These are phyloP conservation scores for Exophiala sp. DNA, from an alignment of 2,329 filamentous ascomycete species.

Conservation along the genomic window DNA sequence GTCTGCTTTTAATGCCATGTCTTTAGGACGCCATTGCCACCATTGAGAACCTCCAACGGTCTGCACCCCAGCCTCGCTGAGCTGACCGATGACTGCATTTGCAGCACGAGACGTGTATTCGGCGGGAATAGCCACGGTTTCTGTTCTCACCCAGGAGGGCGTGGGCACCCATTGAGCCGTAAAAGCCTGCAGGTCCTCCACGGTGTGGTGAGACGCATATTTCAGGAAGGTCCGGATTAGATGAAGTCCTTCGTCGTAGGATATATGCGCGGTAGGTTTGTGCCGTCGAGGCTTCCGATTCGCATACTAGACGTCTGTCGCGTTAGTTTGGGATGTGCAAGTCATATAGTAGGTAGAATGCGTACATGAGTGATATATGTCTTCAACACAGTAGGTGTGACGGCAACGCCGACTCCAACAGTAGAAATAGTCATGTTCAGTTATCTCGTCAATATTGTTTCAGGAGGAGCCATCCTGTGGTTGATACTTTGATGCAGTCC, in stretches of 20 bases:
- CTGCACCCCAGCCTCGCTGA: constrained; percentile 69
- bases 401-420: constrained; percentile 70
- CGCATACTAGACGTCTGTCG: constrained; percentile 58
- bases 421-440: constrained; percentile 65
- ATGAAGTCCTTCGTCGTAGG: constrained; percentile 87
- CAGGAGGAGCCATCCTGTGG: not conserved
- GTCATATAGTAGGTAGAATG: constrained; percentile 20
- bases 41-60: constrained; percentile 74
- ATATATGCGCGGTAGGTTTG: constrained; percentile 82
- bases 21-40: constrained; percentile 80
- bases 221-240: constrained; percentile 79
- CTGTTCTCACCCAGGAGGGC: constrained; percentile 78
- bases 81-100: constrained; percentile 60
- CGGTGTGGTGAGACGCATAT: constrained; percentile 79
- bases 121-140: constrained; percentile 60
- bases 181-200: constrained; percentile 90
- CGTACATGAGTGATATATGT: constrained; percentile 81
- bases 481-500: too few species aligned
- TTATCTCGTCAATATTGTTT: not conserved
- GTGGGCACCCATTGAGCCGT: constrained; percentile 87
- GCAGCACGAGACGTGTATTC: constrained; percentile 63
- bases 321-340: constrained; percentile 1
- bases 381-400: constrained; percentile 80
- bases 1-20: constrained; percentile 66
- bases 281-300: constrained; percentile 68